phyloP scores from a whole-genome alignment of 331 rosid species.

The Cucumis variabilis region DNA sequence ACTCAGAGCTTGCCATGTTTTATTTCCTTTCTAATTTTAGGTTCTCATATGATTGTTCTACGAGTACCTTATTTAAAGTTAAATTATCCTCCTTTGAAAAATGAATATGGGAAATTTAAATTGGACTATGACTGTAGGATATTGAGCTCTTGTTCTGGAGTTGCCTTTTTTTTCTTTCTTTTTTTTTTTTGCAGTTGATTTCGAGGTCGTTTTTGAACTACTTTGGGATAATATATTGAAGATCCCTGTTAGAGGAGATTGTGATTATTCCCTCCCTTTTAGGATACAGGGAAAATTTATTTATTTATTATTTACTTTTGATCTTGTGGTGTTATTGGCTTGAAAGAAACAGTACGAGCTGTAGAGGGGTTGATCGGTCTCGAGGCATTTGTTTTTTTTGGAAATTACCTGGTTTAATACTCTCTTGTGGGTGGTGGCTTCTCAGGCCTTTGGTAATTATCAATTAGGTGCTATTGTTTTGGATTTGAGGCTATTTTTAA shows the following conservation, averaged over 20 bases:
- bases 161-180: not conserved
- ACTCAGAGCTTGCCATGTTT: slow-evolving; percentile 23
- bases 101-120: not conserved
- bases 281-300: not conserved
- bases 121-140: not conserved
- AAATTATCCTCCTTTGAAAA: not conserved
- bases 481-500: not conserved
- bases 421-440: not conserved
- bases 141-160: not conserved
- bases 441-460: not conserved
- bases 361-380: not conserved
- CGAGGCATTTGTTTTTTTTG: not conserved
- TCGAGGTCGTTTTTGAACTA: not conserved
- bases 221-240: not conserved
- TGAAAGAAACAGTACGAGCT: not conserved
- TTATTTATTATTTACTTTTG: not conserved
- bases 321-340: not conserved
- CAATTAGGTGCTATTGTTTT: not conserved
- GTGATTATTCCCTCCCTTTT: not conserved
- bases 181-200: not conserved
- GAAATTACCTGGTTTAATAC: not conserved
- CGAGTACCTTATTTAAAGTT: not conserved
- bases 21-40: not conserved
- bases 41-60: not conserved
- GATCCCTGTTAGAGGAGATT: not conserved